Evolutionary conservation across 177 flowering plant genomes (phyloP).

Genomic region (Viscum album): DNA sequence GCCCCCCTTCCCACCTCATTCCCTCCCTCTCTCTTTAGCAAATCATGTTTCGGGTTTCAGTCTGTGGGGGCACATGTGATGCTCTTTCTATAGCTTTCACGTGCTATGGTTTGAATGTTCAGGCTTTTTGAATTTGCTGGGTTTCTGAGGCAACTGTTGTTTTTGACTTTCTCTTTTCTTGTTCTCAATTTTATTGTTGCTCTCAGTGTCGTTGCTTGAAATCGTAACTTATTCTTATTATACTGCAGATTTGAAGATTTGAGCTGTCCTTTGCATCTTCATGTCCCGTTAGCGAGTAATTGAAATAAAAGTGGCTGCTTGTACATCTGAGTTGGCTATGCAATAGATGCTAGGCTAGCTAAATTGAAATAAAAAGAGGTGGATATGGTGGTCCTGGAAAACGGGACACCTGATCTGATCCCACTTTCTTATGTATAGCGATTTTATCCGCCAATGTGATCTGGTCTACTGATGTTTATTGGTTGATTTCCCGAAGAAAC

Average conservation of each 20-base stretch:
- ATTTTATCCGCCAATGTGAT: conserved; percentile 20
- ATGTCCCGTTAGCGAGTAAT: neutral
- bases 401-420: conserved; percentile 16
- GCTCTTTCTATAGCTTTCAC: neutral
- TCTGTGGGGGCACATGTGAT: neutral
- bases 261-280: neutral
- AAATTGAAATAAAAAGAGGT: conserved; percentile 10
- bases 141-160: conserved; percentile 5
- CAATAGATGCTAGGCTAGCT: conserved; percentile 6
- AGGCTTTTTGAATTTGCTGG: neutral
- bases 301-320: conserved; percentile 2
- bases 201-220: neutral
- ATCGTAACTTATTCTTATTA: neutral
- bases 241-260: neutral
- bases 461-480: conserved; percentile 5
- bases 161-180: neutral
- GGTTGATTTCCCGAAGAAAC: too few relatives aligned
- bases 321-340: neutral
- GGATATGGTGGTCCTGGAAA: conserved; percentile 13
- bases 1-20: neutral
- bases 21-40: neutral
- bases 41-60: neutral
- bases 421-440: conserved; percentile 3
- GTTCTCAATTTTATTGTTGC: neutral
- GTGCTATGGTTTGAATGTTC: conserved; percentile 1